These are phyloP conservation scores for Hypomontagnella submonticulosa DNA, from an alignment of 495 filamentous ascomycete genomes.

Conservation along the genomic window DNA sequence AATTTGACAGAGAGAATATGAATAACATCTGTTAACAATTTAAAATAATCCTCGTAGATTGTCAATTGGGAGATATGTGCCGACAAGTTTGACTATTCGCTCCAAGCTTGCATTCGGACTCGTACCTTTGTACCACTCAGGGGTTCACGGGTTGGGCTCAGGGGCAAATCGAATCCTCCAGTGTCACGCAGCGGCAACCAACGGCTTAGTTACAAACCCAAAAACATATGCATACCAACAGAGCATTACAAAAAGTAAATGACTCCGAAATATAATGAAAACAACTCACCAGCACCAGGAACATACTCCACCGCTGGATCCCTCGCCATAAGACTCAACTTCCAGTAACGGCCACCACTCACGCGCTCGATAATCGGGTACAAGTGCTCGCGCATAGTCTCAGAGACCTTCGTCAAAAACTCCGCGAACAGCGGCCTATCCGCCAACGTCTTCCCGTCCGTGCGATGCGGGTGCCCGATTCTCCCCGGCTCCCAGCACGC, in stretches of 20 bases:
- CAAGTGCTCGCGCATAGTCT: constrained; percentile 5
- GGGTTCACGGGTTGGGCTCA: no score
- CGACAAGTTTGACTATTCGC: no score
- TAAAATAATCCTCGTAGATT: no score
- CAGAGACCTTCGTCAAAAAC: not conserved
- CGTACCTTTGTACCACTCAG: no score
- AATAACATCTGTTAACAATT: no score
- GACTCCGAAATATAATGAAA: not conserved
- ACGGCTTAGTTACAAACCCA: no score
- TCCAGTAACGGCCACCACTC: constrained; percentile 23
- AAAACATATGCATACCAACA: no score
- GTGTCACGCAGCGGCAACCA: no score
- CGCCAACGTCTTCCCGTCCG: not conserved
- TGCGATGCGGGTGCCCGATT: constrained; percentile 4
- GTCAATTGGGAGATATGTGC: no score
- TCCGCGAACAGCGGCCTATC: constrained; percentile 7
- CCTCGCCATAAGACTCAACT: constrained; percentile 41
- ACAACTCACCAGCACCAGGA: constrained; percentile 29
- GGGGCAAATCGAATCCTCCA: no score
- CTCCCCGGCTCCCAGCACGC: constrained; percentile 22
- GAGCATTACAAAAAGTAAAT: not conserved
- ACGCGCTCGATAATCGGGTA: constrained; percentile 20
- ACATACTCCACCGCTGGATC: constrained; percentile 32
- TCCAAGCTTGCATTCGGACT: no score
- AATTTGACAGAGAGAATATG: no score